Percentiles rank a stretch among this genome's conserved stretches.
These are phyloP conservation scores for Azolla pinnata DNA, from an alignment of 75 land plant species.

Conservation along the genomic window DNA sequence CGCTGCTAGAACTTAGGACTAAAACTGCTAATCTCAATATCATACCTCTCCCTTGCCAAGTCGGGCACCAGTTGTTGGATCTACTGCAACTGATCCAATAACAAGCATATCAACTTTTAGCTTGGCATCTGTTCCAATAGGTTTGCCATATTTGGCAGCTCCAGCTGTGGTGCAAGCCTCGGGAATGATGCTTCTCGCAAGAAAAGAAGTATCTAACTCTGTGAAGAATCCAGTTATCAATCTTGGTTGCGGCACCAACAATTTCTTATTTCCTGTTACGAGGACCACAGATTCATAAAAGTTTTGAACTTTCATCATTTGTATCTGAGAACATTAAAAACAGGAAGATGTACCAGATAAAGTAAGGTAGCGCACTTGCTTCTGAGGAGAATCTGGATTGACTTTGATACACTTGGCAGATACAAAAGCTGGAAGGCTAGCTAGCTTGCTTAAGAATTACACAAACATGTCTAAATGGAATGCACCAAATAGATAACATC, in stretches of 20 bases:
- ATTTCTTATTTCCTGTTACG: conserved; percentile 55
- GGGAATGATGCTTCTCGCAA: conserved; percentile 32
- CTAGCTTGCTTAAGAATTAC: conserved; percentile 54
- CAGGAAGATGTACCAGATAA: conserved; percentile 48
- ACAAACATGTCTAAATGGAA: too few relatives aligned
- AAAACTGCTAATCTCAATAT: too few relatives aligned
- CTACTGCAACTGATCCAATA: conserved; percentile 96
- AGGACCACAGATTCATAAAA: not conserved
- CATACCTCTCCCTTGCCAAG: conserved; percentile 97
- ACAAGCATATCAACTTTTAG: conserved; percentile 80
- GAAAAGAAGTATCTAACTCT: conserved; percentile 34
- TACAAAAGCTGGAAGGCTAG: conserved; percentile 42
- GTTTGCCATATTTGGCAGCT: conserved; percentile 71
- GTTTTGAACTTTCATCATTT: not conserved
- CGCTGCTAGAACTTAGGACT: too few relatives aligned
- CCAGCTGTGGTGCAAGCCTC: conserved; percentile 83
- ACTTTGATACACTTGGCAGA: conserved; percentile 73
- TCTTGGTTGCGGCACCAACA: conserved; percentile 85
- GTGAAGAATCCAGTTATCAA: conserved; percentile 85
- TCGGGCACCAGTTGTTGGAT: conserved; percentile 84
- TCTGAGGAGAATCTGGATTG: conserved; percentile 91
- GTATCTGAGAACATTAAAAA: too few relatives aligned
- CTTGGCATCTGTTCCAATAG: conserved; percentile 64
- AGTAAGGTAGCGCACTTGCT: conserved; percentile 77
- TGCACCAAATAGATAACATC: too few relatives aligned